A percentile compares a stretch with the other conserved stretches of the same genome.
These are phyloP conservation scores for Starmerella ratchasimensis DNA, from an alignment of 805 yeast genomes.

Conservation along the genomic window DNA sequence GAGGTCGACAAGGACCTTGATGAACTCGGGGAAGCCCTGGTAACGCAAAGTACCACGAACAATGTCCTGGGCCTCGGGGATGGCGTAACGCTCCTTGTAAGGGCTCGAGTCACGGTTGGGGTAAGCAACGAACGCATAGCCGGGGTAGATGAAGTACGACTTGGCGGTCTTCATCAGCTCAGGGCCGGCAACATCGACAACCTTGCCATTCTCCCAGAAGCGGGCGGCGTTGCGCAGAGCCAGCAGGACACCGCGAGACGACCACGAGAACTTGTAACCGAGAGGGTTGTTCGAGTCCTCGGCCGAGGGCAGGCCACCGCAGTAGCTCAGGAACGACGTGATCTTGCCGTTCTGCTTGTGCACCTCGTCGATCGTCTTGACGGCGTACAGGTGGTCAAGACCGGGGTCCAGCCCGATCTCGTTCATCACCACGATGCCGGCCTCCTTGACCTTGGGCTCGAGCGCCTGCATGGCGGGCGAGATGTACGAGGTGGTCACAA, in stretches of 20 bases:
- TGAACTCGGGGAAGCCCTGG: constrained; percentile 98
- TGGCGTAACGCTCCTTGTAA: constrained; percentile 78
- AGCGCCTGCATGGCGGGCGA: constrained; percentile 80
- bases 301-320: constrained; percentile 98
- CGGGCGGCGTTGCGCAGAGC: constrained; percentile 90
- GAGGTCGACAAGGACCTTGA: constrained; percentile 85
- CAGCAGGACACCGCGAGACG: constrained; percentile 91
- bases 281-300: constrained; percentile 95
- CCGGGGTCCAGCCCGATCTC: constrained; percentile 99
- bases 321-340: constrained; percentile 85
- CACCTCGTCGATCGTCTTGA: constrained; percentile 94
- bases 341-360: constrained; percentile 85
- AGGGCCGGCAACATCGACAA: constrained; percentile 68
- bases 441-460: constrained; percentile 72
- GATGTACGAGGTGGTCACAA: constrained; percentile 93
- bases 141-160: constrained; percentile 93
- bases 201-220: constrained; percentile 74
- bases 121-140: constrained; percentile 84
- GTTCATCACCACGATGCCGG: constrained; percentile 95
- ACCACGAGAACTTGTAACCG: constrained; percentile 99
- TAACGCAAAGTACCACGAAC: constrained; percentile 94
- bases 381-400: constrained; percentile 95
- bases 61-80: constrained; percentile 95
- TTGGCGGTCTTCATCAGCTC: constrained; percentile 90
- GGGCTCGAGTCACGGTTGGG: constrained; percentile 97